Evolutionary conservation across 2,329 filamentous ascomycete genomes (phyloP), one percentile per base, ranked within the genome.

Genomic region (Penicillium sp.): DNA sequence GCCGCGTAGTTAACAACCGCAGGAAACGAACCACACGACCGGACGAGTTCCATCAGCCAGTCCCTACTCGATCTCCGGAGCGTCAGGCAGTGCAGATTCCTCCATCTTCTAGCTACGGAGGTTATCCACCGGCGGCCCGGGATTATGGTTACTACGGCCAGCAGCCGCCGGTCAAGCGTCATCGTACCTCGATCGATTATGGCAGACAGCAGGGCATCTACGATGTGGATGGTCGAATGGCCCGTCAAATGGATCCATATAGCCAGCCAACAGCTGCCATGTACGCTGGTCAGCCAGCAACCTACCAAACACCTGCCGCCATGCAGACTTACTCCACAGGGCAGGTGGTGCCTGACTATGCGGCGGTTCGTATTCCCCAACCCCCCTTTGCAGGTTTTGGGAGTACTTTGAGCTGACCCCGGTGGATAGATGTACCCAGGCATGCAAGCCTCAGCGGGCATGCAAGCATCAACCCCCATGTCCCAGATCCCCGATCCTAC

Each of bases 21-120:
- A 77, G 76, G 63, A 78, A 78, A 72, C 74, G 76, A 42, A 60
- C 69, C 45, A 62, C 67, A 36, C 73, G 73, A 57, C 68, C 72
- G 36, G 73, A 77, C 43, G 76, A 78, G 13, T 78, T 70, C 58
- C 65, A 72, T 25, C 70, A 71, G 38, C 57, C 69, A 23, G 48
- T 76, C 33, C 70, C 74, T 53, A 64, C 71, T 51, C 72, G 73
- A 49, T 75, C 75, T 15, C 74, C 73, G 41, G 75, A 76, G 51
- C 73, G 74, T 13, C 66, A 73, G 25, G 61, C 71, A 12, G 69
- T 76, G 25, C 72, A 72, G 45, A 74, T 76, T 51, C 63, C 71
- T 31, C 66, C 66, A 29, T 68, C 66, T 41, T 62, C 66, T n/a
- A 58, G 58, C 19, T 74, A 70, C 53, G 56, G 64, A 23, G 69